Base-by-base conservation (phyloP, 2,329 filamentous ascomycete genomes). In the Neoascochyta sp. region DNA sequence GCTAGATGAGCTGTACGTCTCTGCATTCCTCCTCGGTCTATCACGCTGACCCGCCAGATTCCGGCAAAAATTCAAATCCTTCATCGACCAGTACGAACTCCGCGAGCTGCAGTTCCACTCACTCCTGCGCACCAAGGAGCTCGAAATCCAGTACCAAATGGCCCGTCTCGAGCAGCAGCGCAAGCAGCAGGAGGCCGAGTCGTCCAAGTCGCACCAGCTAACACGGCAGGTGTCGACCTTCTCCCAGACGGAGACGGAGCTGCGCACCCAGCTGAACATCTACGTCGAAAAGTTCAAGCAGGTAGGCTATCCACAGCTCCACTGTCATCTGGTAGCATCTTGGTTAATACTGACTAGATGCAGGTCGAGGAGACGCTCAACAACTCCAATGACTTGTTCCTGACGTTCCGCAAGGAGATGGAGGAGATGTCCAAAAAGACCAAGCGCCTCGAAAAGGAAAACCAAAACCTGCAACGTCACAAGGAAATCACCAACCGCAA, bases 281-380 rank as follows among this genome's bases (percentile, higher is more conserved):
- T 98, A 98, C 54, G 90, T 95, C 15, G 92, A 98, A 62, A 98
- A 96, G 69, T 96, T 96, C 69, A 96, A 96, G 71, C 92, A 98
- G 85, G 90, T 95, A 65, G 59, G 39, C 28, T 29, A 26, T 29
- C 36, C 18, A 31, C 27, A 21, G 27, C 36, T 27, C 42, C 37
- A 33, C 39, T 31, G 36, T 40, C 47, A 42, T 47, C 41, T 47
- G 36, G 43, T 50, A 48, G 46, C 54, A 57, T 54, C 36, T 52
- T 60, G 54, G 54, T 63, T 62, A 62, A 60, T 65, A 61, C 57
- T 64, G 73, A 71, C 73, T 65, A 66, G 61, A 60, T 65, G 67
- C 71, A 96, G 90, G 90, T 96, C 60, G 90, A 96, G 75, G 92
- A 96, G 66, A 96, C 90, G 20, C 76, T 96, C 29, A 96, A 95